phyloP scores from a whole-genome alignment of 148 eudicot genomes.

The Heliamphora exappendiculata region DNA sequence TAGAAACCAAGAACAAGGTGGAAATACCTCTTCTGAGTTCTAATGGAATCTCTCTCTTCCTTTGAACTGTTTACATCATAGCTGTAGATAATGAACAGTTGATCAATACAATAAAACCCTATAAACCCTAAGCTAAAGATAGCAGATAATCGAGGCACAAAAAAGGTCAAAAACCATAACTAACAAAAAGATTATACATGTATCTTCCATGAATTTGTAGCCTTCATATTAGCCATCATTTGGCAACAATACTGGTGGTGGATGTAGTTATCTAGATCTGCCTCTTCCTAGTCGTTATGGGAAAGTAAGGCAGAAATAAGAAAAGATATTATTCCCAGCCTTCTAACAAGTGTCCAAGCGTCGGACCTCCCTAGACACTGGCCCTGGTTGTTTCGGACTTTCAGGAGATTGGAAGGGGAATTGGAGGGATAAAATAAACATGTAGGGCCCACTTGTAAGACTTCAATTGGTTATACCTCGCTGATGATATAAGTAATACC shows the following conservation, averaged over 20 bases:
- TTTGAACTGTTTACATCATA: constrained; percentile 45
- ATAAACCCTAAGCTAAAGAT: neutral
- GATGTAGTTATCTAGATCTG: no score
- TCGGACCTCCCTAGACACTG: no score
- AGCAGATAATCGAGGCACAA: neutral
- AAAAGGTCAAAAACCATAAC: neutral
- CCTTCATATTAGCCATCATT: neutral
- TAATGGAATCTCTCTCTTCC: constrained; percentile 35
- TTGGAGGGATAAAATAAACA: no score
- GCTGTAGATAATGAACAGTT: constrained; percentile 20
- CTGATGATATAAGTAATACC: no score
- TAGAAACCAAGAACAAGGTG: neutral
- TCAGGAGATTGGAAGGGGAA: no score
- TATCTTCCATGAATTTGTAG: neutral
- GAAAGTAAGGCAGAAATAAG: no score
- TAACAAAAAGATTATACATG: neutral
- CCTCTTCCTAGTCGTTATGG: no score
- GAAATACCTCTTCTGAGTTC: constrained; percentile 34
- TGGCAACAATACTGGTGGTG: neutral
- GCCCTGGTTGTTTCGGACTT: no score
- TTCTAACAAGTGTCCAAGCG: no score
- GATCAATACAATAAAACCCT: neutral
- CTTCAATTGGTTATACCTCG: no score
- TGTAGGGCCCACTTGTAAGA: no score
- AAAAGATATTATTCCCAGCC: no score